These are phyloP conservation scores for Penicillium hordei DNA, from an alignment of 2,329 filamentous ascomycete genomes.

Conservation along the genomic window DNA sequence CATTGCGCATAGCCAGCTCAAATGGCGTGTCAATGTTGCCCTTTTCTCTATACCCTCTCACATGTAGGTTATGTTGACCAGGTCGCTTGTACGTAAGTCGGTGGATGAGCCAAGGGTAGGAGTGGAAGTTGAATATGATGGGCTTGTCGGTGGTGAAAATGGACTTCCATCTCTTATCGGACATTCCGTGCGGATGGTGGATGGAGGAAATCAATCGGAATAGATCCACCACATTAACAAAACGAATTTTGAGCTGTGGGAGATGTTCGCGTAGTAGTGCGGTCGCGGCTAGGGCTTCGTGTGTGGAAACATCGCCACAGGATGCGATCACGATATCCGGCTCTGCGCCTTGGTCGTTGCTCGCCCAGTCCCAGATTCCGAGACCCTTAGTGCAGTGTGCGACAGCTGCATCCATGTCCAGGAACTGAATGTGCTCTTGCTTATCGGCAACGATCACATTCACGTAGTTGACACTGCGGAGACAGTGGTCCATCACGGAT, in stretches of 20 bases:
- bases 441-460: slow-evolving; percentile 80
- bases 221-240: slow-evolving; percentile 76
- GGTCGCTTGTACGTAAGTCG: slow-evolving; percentile 73
- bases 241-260: slow-evolving; percentile 71
- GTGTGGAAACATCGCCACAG: slow-evolving; percentile 72
- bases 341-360: slow-evolving; percentile 66
- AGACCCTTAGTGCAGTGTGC: slow-evolving; percentile 76
- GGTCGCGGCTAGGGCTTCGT: slow-evolving; percentile 72
- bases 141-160: slow-evolving; percentile 72
- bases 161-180: slow-evolving; percentile 63
- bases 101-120: slow-evolving; percentile 78
- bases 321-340: slow-evolving; percentile 75
- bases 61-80: slow-evolving; percentile 66
- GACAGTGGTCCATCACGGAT: slow-evolving; percentile 73
- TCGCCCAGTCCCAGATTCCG: slow-evolving; percentile 76
- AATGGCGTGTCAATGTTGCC: slow-evolving; percentile 81
- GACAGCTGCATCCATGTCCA: slow-evolving; percentile 70
- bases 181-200: slow-evolving; percentile 73
- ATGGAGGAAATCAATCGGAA: slow-evolving; percentile 72
- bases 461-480: slow-evolving; percentile 73
- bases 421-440: slow-evolving; percentile 73
- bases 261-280: slow-evolving; percentile 70
- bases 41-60: slow-evolving; percentile 79
- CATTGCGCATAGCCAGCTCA: slow-evolving; percentile 74
- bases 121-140: slow-evolving; percentile 82